Conservation (phyloP, 1,284 basidiomycete species). For the Blastosporella zonata region DNA sequence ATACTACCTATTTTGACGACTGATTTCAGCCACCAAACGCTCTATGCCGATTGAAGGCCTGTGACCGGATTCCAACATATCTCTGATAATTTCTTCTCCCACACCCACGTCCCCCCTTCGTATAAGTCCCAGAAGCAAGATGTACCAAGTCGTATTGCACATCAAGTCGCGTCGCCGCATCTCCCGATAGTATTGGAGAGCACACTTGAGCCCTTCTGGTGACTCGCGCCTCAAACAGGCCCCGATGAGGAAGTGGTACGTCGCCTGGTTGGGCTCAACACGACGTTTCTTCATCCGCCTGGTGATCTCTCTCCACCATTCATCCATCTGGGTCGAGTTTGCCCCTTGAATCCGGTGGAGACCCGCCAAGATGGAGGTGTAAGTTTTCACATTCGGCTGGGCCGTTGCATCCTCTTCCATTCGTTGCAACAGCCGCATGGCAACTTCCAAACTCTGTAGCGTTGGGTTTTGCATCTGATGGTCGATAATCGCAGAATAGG, state of each 20-base stretch:
- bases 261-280: constrained; percentile 53
- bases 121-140: constrained; percentile 64
- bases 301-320: constrained; percentile 50
- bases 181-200: constrained; percentile 60
- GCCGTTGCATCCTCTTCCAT: constrained; percentile 65
- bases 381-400: constrained; percentile 70
- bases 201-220: constrained; percentile 48
- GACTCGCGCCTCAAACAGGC: constrained; percentile 53
- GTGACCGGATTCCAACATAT: constrained; percentile 47
- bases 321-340: constrained; percentile 37
- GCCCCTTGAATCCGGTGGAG: constrained; percentile 54
- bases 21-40: constrained; percentile 26
- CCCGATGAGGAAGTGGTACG: constrained; percentile 75
- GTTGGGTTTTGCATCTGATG: constrained; percentile 59
- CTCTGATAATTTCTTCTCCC: constrained; percentile 56
- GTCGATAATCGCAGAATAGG: constrained; percentile 73
- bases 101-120: constrained; percentile 51
- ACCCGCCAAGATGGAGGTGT: constrained; percentile 63
- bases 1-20: constrained; percentile 11
- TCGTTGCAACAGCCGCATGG: constrained; percentile 60
- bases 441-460: constrained; percentile 53
- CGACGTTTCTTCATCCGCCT: constrained; percentile 56
- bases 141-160: constrained; percentile 69
- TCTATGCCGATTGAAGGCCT: constrained; percentile 31
- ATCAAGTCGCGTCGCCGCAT: constrained; percentile 54